phyloP scores from a whole-genome alignment of 352 stramenopile genomes.

The Thalassiosira hispida region DNA sequence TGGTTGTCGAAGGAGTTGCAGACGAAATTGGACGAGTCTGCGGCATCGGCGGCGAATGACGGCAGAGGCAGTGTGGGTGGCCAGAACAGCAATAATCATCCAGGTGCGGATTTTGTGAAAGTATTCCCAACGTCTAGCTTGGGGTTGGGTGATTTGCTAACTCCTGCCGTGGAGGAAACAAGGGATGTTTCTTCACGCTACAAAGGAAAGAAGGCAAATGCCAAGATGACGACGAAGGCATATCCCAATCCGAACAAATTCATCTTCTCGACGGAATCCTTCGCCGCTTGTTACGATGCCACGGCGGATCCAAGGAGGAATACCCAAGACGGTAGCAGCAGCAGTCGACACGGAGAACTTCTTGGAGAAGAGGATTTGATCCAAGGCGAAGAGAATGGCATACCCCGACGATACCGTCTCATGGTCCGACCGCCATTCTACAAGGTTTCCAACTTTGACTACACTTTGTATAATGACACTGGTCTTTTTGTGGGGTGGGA shows the following conservation, averaged over 20 bases:
- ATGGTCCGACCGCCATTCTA: constrained; percentile 57
- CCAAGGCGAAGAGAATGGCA: constrained; percentile 36
- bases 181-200: neutral
- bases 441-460: constrained; percentile 63
- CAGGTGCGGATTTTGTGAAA: constrained; percentile 40
- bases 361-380: constrained; percentile 32
- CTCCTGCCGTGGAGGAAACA: neutral
- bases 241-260: constrained; percentile 75
- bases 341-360: constrained; percentile 6
- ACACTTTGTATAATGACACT: constrained; percentile 72
- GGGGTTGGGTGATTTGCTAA: constrained; percentile 57
- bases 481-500: constrained; percentile 78
- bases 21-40: constrained; percentile 5
- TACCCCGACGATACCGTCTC: constrained; percentile 68
- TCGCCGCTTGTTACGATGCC: constrained; percentile 66
- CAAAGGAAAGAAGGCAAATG: neutral
- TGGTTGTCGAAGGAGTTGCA: constrained; percentile 59
- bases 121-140: constrained; percentile 58
- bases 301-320: constrained; percentile 48
- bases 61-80: neutral
- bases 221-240: neutral
- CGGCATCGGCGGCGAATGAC: neutral
- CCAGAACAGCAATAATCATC: constrained; percentile 8
- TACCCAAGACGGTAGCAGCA: constrained; percentile 3
- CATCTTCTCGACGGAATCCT: constrained; percentile 55